Percentiles rank a stretch among this genome's conserved stretches.
Evolutionary conservation across 2,329 filamentous ascomycete species (phyloP).

Genomic region (Stagonosporopsis tanaceti): DNA sequence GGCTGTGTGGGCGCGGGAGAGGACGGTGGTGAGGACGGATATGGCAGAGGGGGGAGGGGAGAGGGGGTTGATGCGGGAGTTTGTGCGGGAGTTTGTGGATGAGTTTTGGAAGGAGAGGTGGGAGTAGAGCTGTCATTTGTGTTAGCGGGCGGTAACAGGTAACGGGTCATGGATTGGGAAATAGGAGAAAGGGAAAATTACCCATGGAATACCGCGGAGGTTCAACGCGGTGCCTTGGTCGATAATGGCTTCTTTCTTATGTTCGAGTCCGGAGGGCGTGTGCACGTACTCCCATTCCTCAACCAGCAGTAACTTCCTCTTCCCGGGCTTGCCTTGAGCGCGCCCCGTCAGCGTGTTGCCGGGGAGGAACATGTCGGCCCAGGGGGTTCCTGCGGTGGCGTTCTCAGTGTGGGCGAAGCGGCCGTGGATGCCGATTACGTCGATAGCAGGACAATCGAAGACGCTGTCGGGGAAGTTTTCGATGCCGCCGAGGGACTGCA

Average conservation of each 20-base stretch:
- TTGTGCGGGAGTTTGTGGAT: conserved; percentile 27
- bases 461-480: conserved; percentile 46
- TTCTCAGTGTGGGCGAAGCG: conserved; percentile 36
- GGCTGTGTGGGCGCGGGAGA: conserved; percentile 32
- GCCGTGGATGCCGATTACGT: conserved; percentile 47
- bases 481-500: conserved; percentile 32
- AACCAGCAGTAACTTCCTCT: conserved; percentile 43
- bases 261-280: conserved; percentile 34
- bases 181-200: conserved; percentile 12
- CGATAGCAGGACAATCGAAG: conserved; percentile 43
- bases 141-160: background rate
- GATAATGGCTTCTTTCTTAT: conserved; percentile 45
- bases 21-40: conserved; percentile 31
- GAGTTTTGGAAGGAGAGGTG: conserved; percentile 38
- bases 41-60: conserved; percentile 33
- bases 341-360: conserved; percentile 44
- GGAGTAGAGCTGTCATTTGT: conserved; percentile 39
- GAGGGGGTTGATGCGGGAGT: conserved; percentile 32
- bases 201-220: conserved; percentile 48
- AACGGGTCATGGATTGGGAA: too few species aligned
- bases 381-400: conserved; percentile 42
- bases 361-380: conserved; percentile 46
- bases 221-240: conserved; percentile 49
- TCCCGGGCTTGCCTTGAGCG: conserved; percentile 32
- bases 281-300: conserved; percentile 45